Conservation (phyloP, 495 filamentous ascomycete species). For the Aspergillus bertholletiae region DNA sequence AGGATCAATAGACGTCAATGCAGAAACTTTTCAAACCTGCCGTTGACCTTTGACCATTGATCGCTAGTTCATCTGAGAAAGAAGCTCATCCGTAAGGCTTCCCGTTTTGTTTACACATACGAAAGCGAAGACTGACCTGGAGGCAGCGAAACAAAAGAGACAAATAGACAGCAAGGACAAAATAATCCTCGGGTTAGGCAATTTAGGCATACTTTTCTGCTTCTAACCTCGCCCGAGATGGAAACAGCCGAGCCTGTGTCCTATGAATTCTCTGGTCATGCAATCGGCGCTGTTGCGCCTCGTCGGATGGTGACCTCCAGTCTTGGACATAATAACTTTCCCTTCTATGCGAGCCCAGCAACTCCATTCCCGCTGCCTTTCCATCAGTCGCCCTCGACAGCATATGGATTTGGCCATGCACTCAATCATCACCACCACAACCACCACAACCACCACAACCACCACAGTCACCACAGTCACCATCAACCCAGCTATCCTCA, state of each 20-base stretch:
- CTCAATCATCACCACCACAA: conserved; percentile 30
- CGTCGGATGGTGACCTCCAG: conserved; percentile 37
- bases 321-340: conserved; percentile 28
- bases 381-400: conserved; percentile 32
- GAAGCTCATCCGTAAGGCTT: not conserved
- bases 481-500: conserved; percentile 26
- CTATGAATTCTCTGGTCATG: conserved; percentile 41
- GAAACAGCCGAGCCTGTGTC: conserved; percentile 43
- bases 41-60: not conserved
- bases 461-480: conserved; percentile 25
- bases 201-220: not conserved
- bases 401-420: conserved; percentile 33
- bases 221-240: conserved; percentile 20
- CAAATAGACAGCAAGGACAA: not conserved
- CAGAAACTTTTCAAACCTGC: conserved; percentile 10
- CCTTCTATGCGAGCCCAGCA: conserved; percentile 37
- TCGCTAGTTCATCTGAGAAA: not conserved
- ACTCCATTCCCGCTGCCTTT: conserved; percentile 36
- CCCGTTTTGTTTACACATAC: not conserved
- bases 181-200: not conserved
- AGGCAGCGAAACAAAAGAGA: not conserved
- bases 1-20: conserved; percentile 5
- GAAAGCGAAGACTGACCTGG: too few species aligned
- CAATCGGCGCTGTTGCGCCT: conserved; percentile 32
- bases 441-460: conserved; percentile 30